phyloP scores from a whole-genome alignment of 2,329 filamentous ascomycete genomes.

The Claviceps capensis region DNA sequence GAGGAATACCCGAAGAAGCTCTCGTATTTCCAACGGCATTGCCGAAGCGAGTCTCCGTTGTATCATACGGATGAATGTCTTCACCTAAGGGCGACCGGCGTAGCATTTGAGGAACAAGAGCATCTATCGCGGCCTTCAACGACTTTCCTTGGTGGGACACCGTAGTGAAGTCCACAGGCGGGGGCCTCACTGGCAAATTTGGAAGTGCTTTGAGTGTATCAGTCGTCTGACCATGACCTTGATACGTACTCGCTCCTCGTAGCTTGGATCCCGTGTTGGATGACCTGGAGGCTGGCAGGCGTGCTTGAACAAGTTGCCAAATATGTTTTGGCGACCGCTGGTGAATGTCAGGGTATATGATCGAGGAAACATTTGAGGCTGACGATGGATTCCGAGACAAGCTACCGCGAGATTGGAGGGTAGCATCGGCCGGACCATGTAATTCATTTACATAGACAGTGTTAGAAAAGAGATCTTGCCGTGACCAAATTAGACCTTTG shows the following conservation, averaged over 20 bases:
- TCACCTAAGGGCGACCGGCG: conserved; percentile 1
- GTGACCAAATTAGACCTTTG: conserved; percentile 7
- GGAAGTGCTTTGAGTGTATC: not conserved
- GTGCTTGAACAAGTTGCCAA: conserved; percentile 1
- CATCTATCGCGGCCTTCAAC: not conserved
- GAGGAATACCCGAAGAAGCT: conserved; percentile 14
- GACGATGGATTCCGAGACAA: conserved; percentile 10
- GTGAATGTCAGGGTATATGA: conserved; percentile 20
- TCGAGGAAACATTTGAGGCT: conserved; percentile 29
- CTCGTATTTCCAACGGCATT: not conserved
- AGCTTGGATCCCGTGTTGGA: not conserved
- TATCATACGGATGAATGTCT: not conserved
- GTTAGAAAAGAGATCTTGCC: conserved; percentile 1
- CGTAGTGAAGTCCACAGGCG: not conserved
- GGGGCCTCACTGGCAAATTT: not conserved
- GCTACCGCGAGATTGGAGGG: not conserved
- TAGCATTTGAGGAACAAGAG: conserved; percentile 7
- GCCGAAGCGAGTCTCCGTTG: not conserved
- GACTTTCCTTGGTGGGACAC: not conserved
- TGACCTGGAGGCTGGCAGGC: not conserved
- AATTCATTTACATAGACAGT: not conserved
- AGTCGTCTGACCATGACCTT: not conserved
- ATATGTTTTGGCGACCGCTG: conserved; percentile 36
- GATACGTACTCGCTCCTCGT: not conserved
- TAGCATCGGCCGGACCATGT: conserved; percentile 1